Evolutionary conservation across 2,329 filamentous ascomycete genomes (phyloP), one percentile per base, ranked within the genome.

Genomic region (Alternaria longipes): DNA sequence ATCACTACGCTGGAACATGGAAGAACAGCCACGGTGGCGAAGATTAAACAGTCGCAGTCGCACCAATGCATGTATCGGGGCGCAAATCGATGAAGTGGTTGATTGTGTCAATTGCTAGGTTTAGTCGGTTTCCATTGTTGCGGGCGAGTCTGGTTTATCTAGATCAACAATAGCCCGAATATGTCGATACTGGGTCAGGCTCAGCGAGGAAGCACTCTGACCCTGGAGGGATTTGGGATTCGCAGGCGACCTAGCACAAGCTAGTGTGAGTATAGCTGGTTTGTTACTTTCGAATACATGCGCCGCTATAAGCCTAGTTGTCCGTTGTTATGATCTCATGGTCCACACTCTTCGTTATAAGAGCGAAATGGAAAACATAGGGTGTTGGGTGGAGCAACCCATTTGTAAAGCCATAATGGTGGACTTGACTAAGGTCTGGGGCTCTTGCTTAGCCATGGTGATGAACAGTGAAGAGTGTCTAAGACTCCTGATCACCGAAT

Each of bases 401-500:
- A 28, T 28, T 14, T 14, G 45, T 26, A 9, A 3, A 9, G 12
- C 24, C n/a, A n/a, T 5, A 47, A n/a, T 16, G 16, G 45, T n/a
- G 45, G 45, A n/a, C n/a, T 47, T 47, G 26, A 30, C 22, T 16
- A 32, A 30, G 26, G 30, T 16, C 9, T 20, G 26, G 11, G 45
- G 18, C 6, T 18, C 12, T 32, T 49, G n/a, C 30, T 7, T 28
- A 34, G 6, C 18, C 45, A 22, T 49, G 26, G 20, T 16, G 4
- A 36, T n/a, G 30, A 16, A 34, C 9, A 18, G 16, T 49, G 28
- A 16, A 40, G 11, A 20, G 20, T 11, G 7, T 20, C 36, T 32
- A 74, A 1, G 60, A 18, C 51, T 77, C 75, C 58, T 78, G 76
- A 47, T 79, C 90, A 1, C 95, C 95, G 83, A 98, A 98, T 0